phyloP scores from a whole-genome alignment of 140 eudicot species.

The Bidens hawaiensis region DNA sequence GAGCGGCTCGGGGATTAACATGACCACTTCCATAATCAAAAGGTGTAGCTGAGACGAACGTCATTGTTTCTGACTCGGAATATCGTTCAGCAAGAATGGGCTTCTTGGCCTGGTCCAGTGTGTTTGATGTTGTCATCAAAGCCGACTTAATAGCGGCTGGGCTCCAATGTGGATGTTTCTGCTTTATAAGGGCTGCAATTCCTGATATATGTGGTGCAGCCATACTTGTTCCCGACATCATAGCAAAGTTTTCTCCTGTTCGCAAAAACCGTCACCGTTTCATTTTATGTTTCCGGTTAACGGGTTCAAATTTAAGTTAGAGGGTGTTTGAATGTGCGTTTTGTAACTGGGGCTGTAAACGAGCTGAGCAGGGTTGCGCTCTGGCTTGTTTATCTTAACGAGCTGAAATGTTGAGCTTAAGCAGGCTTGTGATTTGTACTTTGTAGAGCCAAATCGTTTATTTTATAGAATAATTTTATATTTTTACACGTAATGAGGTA shows the following conservation, averaged over 20 bases:
- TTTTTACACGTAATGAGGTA: no score
- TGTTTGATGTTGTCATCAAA: slow-evolving; percentile 83
- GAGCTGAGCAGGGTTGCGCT: no score
- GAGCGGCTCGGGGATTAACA: slow-evolving; percentile 91
- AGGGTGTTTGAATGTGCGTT: slow-evolving; percentile 3
- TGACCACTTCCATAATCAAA: slow-evolving; percentile 99
- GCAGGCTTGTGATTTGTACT: no score
- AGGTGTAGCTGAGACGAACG: slow-evolving; percentile 85
- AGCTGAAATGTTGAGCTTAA: no score
- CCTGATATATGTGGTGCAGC: slow-evolving; percentile 99
- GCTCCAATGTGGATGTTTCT: slow-evolving; percentile 97
- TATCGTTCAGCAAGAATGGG: slow-evolving; percentile 88
- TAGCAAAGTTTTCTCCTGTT: slow-evolving; percentile 91
- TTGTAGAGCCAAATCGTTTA: no score
- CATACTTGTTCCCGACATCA: slow-evolving; percentile 99
- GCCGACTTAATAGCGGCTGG: slow-evolving; percentile 98
- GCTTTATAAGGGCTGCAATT: slow-evolving; percentile 96
- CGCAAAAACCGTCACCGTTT: slow-evolving; percentile 17
- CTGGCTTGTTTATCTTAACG: no score
- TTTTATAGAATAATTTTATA: no score
- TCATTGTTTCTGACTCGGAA: slow-evolving; percentile 61
- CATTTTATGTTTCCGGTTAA: not conserved
- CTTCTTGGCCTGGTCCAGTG: slow-evolving; percentile 70
- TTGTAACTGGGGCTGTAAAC: no score
- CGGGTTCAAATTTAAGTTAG: not conserved